phyloP scores from a whole-genome alignment of 2,329 filamentous ascomycete species.

The Ceratocystis colombiana region DNA sequence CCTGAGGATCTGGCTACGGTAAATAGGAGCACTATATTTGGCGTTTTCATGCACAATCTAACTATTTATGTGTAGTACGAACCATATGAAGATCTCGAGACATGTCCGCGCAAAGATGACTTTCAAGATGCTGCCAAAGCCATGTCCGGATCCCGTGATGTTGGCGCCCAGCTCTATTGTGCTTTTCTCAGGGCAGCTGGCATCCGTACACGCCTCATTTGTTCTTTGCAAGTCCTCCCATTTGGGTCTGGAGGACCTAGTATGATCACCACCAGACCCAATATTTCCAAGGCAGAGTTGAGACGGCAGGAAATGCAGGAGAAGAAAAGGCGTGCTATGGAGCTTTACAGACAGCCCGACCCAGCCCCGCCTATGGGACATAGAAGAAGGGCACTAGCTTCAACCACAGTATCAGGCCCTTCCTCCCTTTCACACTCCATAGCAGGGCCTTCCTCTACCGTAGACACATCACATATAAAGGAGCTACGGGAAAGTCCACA shows the following conservation, averaged over 20 bases:
- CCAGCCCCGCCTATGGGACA: neutral
- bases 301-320: constrained; percentile 29
- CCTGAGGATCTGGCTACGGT: constrained; percentile 50
- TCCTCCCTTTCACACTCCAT: neutral
- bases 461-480: constrained; percentile 28
- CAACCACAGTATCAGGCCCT: constrained; percentile 2
- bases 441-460: constrained; percentile 26
- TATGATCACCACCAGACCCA: constrained; percentile 36
- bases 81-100: constrained; percentile 54
- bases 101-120: constrained; percentile 57
- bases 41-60: constrained; percentile 16
- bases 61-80: constrained; percentile 37
- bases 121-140: constrained; percentile 61
- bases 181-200: constrained; percentile 74
- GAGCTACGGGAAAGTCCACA: constrained; percentile 59
- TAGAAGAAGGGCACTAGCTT: constrained; percentile 7
- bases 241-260: constrained; percentile 49
- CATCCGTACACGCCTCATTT: constrained; percentile 72
- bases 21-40: constrained; percentile 28
- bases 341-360: constrained; percentile 18
- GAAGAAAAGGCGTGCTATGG: constrained; percentile 27
- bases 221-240: constrained; percentile 74
- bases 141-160: constrained; percentile 72
- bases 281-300: constrained; percentile 28
- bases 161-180: constrained; percentile 85